Evolutionary conservation across 345 rosid species (phyloP).

Genomic region (Limnanthes douglasii): DNA sequence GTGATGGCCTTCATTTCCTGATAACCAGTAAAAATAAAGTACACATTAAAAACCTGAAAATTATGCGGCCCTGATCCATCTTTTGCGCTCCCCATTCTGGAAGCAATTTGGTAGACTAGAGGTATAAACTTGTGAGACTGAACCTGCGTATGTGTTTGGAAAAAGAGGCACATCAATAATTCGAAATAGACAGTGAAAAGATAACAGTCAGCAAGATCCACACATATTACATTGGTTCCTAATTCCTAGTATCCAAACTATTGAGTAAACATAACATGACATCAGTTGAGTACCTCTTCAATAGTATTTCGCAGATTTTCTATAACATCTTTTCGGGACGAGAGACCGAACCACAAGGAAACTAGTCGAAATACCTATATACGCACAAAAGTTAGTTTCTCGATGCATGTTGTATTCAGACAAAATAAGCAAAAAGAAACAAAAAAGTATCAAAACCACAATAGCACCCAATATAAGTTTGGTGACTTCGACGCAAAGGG

Average conservation of each 20-base stretch:
- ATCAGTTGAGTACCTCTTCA: slow-evolving; percentile 35
- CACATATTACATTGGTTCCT: neutral
- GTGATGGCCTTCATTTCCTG: slow-evolving; percentile 7
- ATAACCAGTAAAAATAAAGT: slow-evolving; percentile 3
- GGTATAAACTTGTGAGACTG: slow-evolving; percentile 90
- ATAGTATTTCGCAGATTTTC: slow-evolving; percentile 58
- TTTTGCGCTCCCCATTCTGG: slow-evolving; percentile 82
- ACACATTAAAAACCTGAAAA: slow-evolving; percentile 98
- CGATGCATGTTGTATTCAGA: neutral
- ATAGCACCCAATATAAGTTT: no score
- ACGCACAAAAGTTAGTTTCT: slow-evolving; percentile 6
- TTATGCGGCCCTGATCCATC: slow-evolving; percentile 45
- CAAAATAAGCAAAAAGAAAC: no score
- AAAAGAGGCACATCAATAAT: neutral
- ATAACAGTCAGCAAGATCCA: neutral
- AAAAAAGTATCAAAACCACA: no score
- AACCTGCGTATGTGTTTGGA: slow-evolving; percentile 32
- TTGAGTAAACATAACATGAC: neutral
- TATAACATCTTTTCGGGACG: slow-evolving; percentile 53
- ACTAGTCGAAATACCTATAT: slow-evolving; percentile 77
- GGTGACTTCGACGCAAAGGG: no score
- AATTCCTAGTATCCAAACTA: neutral
- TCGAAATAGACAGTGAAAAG: slow-evolving; percentile 1
- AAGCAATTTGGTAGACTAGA: slow-evolving; percentile 89
- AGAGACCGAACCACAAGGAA: slow-evolving; percentile 82